These are phyloP conservation scores for Alternaria tenuissima DNA, from an alignment of 2,329 filamentous ascomycete species.

Conservation along the genomic window DNA sequence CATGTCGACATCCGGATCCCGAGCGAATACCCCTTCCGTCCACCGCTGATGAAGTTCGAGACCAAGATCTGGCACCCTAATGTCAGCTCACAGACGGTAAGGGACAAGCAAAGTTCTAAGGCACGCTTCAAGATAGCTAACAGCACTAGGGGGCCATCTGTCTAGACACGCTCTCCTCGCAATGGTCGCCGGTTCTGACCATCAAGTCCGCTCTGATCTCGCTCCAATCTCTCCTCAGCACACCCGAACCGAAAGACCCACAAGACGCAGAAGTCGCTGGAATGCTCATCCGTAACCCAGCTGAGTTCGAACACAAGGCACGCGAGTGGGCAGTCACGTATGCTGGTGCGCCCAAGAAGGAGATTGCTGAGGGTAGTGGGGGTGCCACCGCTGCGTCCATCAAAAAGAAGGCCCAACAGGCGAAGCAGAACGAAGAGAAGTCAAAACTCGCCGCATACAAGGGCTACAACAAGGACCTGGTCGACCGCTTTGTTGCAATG, in stretches of 20 bases:
- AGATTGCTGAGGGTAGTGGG: slow-evolving; percentile 62
- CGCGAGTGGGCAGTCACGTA: slow-evolving; percentile 89
- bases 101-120: slow-evolving; percentile 40
- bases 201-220: slow-evolving; percentile 96
- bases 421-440: slow-evolving; percentile 67
- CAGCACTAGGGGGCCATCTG: slow-evolving; percentile 87
- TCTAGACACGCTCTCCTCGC: slow-evolving; percentile 85
- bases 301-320: slow-evolving; percentile 81
- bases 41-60: slow-evolving; percentile 87
- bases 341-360: slow-evolving; percentile 74
- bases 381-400: slow-evolving; percentile 62
- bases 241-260: slow-evolving; percentile 93
- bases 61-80: slow-evolving; percentile 99
- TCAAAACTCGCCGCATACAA: slow-evolving; percentile 71
- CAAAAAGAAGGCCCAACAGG: slow-evolving; percentile 62
- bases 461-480: slow-evolving; percentile 84
- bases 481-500: slow-evolving; percentile 88
- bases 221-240: slow-evolving; percentile 89
- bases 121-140: slow-evolving; percentile 27
- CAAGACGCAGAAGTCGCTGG: slow-evolving; percentile 95
- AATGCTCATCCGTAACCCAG: slow-evolving; percentile 83
- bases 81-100: slow-evolving; percentile 89
- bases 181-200: slow-evolving; percentile 95
- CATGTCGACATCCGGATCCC: slow-evolving; percentile 87
- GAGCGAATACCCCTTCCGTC: slow-evolving; percentile 89